phyloP scores from a whole-genome alignment of 768 basidiomycete genomes.

The Russula earlei region DNA sequence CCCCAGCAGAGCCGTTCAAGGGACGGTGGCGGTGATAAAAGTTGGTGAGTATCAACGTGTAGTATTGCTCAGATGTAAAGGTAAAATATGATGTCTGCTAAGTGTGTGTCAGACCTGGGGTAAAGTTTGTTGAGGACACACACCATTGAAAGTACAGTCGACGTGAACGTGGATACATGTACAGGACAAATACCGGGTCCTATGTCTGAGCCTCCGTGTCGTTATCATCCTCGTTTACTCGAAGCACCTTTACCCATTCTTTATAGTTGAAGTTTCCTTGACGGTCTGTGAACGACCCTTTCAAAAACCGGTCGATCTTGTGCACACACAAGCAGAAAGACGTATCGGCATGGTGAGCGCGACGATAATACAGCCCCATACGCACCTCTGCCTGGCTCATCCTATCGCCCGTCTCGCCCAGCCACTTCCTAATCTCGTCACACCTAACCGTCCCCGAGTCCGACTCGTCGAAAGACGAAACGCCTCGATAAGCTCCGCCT shows the following conservation, averaged over 20 bases:
- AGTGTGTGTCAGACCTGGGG: not conserved
- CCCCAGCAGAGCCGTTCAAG: constrained; percentile 38
- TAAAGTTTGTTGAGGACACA: not conserved
- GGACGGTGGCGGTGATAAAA: constrained; percentile 41
- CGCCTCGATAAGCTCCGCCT: constrained; percentile 77
- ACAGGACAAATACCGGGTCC: too few relatives aligned
- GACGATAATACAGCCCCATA: constrained; percentile 23
- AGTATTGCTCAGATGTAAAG: constrained; percentile 5
- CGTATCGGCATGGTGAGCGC: not conserved
- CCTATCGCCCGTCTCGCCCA: constrained; percentile 79
- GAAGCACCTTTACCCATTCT: constrained; percentile 87
- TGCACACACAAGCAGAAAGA: not conserved
- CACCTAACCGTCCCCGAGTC: constrained; percentile 79
- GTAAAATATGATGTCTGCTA: not conserved
- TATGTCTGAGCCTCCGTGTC: constrained; percentile 34
- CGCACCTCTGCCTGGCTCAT: constrained; percentile 80
- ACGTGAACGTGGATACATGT: not conserved
- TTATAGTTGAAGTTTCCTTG: constrained; percentile 92
- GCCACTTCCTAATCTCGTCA: constrained; percentile 79
- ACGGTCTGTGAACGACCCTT: constrained; percentile 79
- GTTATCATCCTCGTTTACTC: constrained; percentile 67
- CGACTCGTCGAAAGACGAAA: constrained; percentile 92
- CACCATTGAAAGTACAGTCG: constrained; percentile 2
- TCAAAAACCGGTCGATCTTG: constrained; percentile 80
- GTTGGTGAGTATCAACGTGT: not conserved